Conservation (phyloP, 2,329 filamentous ascomycete genomes). For the Dactylonectria estremocensis region DNA sequence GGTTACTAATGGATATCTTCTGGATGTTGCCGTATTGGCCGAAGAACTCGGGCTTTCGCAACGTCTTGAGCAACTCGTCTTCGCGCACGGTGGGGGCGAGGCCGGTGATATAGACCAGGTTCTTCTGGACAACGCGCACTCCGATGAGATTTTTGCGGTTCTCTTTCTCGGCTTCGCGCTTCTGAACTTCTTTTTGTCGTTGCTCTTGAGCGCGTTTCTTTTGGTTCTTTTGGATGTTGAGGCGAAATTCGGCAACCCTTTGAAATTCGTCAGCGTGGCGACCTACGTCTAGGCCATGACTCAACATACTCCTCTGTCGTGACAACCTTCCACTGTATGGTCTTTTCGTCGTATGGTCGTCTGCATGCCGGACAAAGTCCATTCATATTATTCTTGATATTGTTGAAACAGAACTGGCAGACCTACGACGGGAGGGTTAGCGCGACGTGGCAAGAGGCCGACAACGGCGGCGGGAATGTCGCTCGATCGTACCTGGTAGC, state of each 20-base stretch:
- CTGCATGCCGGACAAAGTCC: constrained; percentile 97
- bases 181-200: constrained; percentile 95
- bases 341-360: constrained; percentile 95
- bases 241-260: constrained; percentile 82
- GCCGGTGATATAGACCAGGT: constrained; percentile 97
- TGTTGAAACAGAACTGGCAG: constrained; percentile 99
- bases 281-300: constrained; percentile 16
- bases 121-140: constrained; percentile 97
- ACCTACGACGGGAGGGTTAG: constrained; percentile 72
- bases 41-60: constrained; percentile 94
- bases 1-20: constrained; percentile 98
- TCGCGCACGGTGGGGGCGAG: constrained; percentile 93
- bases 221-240: constrained; percentile 88
- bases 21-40: constrained; percentile 98
- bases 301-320: constrained; percentile 90
- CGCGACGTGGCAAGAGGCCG: constrained; percentile 39
- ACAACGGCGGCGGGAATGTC: not conserved
- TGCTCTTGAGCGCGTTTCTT: constrained; percentile 89
- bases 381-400: constrained; percentile 98
- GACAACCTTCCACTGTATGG: constrained; percentile 96
- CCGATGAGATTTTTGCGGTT: constrained; percentile 97
- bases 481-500: constrained; percentile 83
- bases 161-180: constrained; percentile 94
- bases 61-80: constrained; percentile 90
- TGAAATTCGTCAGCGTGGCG: constrained; percentile 40